Base-by-base conservation (phyloP, 2,329 filamentous ascomycete genomes). In the Rugonectria rugulosa region DNA sequence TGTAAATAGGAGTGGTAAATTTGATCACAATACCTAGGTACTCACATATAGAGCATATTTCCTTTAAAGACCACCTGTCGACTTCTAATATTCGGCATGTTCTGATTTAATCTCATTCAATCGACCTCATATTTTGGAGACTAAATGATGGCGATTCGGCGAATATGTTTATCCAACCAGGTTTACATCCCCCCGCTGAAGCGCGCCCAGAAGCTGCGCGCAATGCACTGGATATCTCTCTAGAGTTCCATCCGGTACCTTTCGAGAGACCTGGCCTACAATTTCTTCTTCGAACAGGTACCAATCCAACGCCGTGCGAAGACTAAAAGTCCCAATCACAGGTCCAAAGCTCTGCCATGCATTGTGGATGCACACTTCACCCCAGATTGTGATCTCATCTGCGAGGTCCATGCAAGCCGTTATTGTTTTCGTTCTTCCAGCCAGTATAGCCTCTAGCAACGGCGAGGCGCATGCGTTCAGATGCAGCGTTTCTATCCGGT, bases 261-360 rank as follows among this genome's bases (percentile, higher is more conserved):
- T 14, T 14, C 6, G 6, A 8, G 29, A 11, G 5, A 4, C 29
- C 29, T 14, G 12, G 11, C 7, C 29, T 11, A 14, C 5, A 14
- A 32, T 32, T 14, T 14, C 12, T 6, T 32, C 29, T 14, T 49
- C 46, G 20, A 49, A 49, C 5, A 6, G 14, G 37, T 49, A 49
- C 46, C 46, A 49, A 23, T 49, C 14, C n/a, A 49, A n/a, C 21
- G 36, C 46, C 9, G 20, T 26, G 4, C n/a, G 8, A 5, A 49
- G 27, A 11, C 46, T 49, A 14, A 41, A 49, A 4, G 46, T 34
- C 7, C 46, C 37, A 19, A 49, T 49, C 3, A 49, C 46, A 14
- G 46, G 27, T 0, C 46, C 46, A 15, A 49, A 41, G 10, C 46
- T 49, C 15, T 49, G 46, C 46, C 46, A 49, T 12, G 27, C 46